Conservation (phyloP, 2,329 filamentous ascomycete genomes). For the Coniochaeta prunicola region DNA sequence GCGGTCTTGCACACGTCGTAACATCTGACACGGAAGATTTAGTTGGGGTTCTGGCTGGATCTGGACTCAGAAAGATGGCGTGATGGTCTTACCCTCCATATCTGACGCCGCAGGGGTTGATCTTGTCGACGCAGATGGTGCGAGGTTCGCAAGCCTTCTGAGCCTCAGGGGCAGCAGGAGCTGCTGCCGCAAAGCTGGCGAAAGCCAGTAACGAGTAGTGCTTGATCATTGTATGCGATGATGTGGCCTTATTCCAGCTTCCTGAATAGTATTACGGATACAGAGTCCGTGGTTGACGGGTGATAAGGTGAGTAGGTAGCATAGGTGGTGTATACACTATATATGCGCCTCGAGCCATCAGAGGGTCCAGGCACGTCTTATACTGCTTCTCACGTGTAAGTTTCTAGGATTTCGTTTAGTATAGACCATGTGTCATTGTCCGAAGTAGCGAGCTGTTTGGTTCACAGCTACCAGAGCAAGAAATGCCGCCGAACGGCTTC, state of each 20-base stretch:
- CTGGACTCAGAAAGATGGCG: neutral
- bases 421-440: too few relatives aligned
- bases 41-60: neutral
- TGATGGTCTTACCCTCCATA: conserved; percentile 10
- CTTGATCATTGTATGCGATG: neutral
- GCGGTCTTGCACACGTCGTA: conserved; percentile 1
- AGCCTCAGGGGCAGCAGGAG: neutral
- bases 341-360: neutral
- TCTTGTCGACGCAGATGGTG: conserved; percentile 12
- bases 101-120: conserved; percentile 11
- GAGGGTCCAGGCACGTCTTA: neutral
- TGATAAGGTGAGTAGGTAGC: neutral
- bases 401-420: neutral
- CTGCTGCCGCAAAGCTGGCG: conserved; percentile 3
- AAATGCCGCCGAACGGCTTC: too few relatives aligned
- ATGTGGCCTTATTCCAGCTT: neutral
- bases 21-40: neutral
- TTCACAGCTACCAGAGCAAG: too few relatives aligned
- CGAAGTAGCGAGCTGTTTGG: too few relatives aligned
- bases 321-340: neutral
- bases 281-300: neutral
- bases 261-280: neutral
- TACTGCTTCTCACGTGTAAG: neutral
- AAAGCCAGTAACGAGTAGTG: conserved; percentile 1
- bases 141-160: conserved; percentile 3